A percentile compares a stretch with the other conserved stretches of the same genome.
phyloP scores from a whole-genome alignment of 2,329 filamentous ascomycete genomes.

The Diplocarpon mali region DNA sequence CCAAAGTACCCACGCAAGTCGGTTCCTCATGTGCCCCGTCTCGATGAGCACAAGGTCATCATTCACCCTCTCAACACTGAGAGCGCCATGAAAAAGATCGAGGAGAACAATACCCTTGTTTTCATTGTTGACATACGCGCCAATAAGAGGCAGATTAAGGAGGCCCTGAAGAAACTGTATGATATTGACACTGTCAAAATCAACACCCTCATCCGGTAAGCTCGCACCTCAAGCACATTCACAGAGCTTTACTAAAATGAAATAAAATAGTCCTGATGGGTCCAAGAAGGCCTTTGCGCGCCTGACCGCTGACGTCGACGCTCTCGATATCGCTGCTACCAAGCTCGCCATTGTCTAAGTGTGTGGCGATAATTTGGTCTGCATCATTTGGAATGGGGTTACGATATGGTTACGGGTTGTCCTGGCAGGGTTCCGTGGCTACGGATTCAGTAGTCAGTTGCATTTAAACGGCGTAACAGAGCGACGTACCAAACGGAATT shows the following conservation, averaged over 20 bases:
- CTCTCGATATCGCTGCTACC: constrained; percentile 97
- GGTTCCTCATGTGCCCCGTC: constrained; percentile 75
- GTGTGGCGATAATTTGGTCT: constrained; percentile 34
- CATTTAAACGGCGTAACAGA: constrained; percentile 26
- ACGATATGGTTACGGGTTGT: constrained; percentile 19
- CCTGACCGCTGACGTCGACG: constrained; percentile 92
- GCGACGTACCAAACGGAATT: constrained; percentile 23
- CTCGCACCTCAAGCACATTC: constrained; percentile 7
- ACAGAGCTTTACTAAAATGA: neutral
- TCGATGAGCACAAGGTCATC: constrained; percentile 97
- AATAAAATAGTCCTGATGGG: constrained; percentile 65
- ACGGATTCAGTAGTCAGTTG: constrained; percentile 21
- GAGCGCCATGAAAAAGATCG: constrained; percentile 99
- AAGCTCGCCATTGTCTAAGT: constrained; percentile 95
- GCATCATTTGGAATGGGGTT: constrained; percentile 26
- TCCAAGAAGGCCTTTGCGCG: constrained; percentile 98
- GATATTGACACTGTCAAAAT: constrained; percentile 98
- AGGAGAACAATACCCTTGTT: constrained; percentile 99
- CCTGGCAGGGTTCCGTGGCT: constrained; percentile 16
- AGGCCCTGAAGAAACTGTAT: constrained; percentile 96
- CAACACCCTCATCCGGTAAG: constrained; percentile 95
- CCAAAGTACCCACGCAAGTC: constrained; percentile 98
- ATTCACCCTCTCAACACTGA: constrained; percentile 98
- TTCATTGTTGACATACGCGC: constrained; percentile 96
- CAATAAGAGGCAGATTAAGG: constrained; percentile 99